Conservation (phyloP, 768 basidiomycete genomes). For the Mycena alexandri region DNA sequence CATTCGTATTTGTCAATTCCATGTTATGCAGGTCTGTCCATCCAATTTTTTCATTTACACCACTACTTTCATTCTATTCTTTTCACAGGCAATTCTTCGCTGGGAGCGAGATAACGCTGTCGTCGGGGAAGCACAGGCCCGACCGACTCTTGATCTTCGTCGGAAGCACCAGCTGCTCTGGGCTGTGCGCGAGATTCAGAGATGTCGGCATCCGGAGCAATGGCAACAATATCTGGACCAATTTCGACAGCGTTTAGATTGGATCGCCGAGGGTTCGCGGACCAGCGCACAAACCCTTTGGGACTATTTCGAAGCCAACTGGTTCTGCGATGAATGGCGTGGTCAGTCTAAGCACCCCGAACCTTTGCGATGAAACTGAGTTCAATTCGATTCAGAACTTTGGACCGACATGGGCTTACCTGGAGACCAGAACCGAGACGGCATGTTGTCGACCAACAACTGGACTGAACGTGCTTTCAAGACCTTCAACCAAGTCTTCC, state of each 20-base stretch:
- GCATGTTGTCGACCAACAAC: slow-evolving; percentile 31
- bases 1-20: slow-evolving; percentile 38
- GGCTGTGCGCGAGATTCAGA: slow-evolving; percentile 31
- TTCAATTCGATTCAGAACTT: neutral
- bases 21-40: slow-evolving; percentile 33
- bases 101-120: slow-evolving; percentile 29
- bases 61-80: no score
- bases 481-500: slow-evolving; percentile 35
- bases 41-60: neutral
- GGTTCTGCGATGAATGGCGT: slow-evolving; percentile 33
- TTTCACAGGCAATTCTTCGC: slow-evolving; percentile 29
- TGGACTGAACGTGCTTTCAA: slow-evolving; percentile 36
- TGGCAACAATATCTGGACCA: neutral
- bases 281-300: neutral
- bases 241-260: slow-evolving; percentile 2
- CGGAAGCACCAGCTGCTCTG: slow-evolving; percentile 15
- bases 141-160: neutral
- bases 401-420: slow-evolving; percentile 36
- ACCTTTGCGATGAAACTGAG: no score
- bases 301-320: slow-evolving; percentile 32
- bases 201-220: slow-evolving; percentile 11
- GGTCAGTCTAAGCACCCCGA: neutral
- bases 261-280: neutral
- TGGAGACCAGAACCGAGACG: slow-evolving; percentile 16
- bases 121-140: neutral